A percentile compares a stretch with the other conserved stretches of the same genome.
Evolutionary conservation across 352 stramenopile species (phyloP).

Genomic region (Phytophthora cactorum): DNA sequence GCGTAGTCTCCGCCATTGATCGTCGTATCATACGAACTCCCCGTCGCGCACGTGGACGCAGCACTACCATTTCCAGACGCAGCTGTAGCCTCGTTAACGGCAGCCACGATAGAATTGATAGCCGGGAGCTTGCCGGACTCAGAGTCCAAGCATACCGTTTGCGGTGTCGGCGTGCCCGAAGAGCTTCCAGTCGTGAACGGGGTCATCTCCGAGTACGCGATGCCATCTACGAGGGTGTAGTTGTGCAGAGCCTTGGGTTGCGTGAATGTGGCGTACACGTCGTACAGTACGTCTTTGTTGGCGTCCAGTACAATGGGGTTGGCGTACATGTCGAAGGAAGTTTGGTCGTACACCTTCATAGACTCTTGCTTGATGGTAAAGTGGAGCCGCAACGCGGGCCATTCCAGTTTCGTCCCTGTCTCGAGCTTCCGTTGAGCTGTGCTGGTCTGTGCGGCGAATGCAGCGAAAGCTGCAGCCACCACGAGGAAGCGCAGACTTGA

Average conservation of each 20-base stretch:
- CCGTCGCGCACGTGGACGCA: neutral
- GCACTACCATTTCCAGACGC: constrained; percentile 3
- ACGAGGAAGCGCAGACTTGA: constrained; percentile 3
- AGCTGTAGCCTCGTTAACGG: constrained; percentile 13
- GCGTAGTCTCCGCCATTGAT: constrained; percentile 15
- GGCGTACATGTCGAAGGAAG: constrained; percentile 36
- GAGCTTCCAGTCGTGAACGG: constrained; percentile 8
- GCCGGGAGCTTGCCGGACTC: constrained; percentile 18
- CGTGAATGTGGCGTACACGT: constrained; percentile 28
- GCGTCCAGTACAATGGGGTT: constrained; percentile 23
- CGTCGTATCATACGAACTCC: constrained; percentile 6
- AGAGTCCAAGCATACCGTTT: constrained; percentile 19
- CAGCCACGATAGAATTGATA: constrained; percentile 24
- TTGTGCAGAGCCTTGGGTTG: constrained; percentile 25
- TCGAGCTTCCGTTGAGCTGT: constrained; percentile 7
- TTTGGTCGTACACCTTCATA: constrained; percentile 37
- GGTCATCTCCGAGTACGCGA: constrained; percentile 26
- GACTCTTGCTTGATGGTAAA: constrained; percentile 42
- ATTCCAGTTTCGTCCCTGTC: constrained; percentile 12
- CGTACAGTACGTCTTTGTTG: constrained; percentile 30
- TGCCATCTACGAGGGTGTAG: constrained; percentile 38
- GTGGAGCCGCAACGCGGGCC: constrained; percentile 32
- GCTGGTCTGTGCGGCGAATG: neutral
- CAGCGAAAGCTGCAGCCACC: neutral
- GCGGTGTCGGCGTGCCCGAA: neutral